Evolutionary conservation across 371 early-diverging fungal species (phyloP).

Genomic region (Dichotomocladium elegans): DNA sequence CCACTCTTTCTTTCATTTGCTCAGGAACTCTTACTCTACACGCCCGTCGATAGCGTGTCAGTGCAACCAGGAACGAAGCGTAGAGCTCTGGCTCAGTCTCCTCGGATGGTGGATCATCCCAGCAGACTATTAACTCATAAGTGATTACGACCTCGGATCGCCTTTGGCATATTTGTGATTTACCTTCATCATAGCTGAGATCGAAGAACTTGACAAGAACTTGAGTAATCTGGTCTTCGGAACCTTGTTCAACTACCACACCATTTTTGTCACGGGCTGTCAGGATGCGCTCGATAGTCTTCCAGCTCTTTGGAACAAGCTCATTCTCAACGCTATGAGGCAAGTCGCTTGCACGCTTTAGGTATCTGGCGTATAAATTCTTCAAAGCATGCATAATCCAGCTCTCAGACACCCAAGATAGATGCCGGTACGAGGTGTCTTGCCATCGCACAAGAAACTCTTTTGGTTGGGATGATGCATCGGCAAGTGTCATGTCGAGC

Average conservation of each 20-base stretch:
- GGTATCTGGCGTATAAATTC: slow-evolving; percentile 19
- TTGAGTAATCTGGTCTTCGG: slow-evolving; percentile 14
- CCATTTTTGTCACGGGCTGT: slow-evolving; percentile 37
- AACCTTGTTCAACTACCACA: not conserved
- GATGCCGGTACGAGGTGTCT: slow-evolving; percentile 46
- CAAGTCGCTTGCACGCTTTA: slow-evolving; percentile 11
- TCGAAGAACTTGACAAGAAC: slow-evolving; percentile 45
- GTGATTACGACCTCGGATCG: not conserved
- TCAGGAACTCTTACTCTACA: slow-evolving; percentile 31
- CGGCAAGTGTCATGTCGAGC: not conserved
- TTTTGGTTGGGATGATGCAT: not conserved
- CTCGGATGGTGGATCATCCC: slow-evolving; percentile 30
- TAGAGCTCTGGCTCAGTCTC: slow-evolving; percentile 29
- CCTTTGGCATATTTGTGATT: not conserved
- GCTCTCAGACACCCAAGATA: slow-evolving; percentile 52
- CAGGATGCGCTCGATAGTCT: slow-evolving; percentile 43
- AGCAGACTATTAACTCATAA: slow-evolving; percentile 15
- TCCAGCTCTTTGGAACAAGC: slow-evolving; percentile 32
- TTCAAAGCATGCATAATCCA: slow-evolving; percentile 34
- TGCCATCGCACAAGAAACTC: slow-evolving; percentile 53
- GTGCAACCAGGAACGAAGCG: slow-evolving; percentile 35
- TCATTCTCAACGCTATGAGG: slow-evolving; percentile 15
- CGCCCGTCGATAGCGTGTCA: slow-evolving; percentile 23
- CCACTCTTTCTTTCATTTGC: slow-evolving; percentile 30
- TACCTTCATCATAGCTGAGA: slow-evolving; percentile 49